Conservation (phyloP, 495 filamentous ascomycete genomes). For the Penicillium argentinense region DNA sequence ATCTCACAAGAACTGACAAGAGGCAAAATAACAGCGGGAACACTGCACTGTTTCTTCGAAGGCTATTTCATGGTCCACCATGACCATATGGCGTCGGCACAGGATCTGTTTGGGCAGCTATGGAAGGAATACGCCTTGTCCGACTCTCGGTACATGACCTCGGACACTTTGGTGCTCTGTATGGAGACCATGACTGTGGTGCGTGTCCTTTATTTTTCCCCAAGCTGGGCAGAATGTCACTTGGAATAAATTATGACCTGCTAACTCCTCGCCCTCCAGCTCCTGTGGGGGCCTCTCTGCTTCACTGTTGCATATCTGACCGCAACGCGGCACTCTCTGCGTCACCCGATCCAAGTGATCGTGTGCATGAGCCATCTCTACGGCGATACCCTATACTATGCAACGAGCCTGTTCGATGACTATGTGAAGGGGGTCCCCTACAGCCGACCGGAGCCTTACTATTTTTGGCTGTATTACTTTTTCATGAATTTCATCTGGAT, state of each 20-base stretch:
- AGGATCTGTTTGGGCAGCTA: conserved; percentile 71
- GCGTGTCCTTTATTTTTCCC: conserved; percentile 26
- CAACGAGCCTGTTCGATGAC: conserved; percentile 71
- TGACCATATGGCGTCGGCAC: conserved; percentile 53
- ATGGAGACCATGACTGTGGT: conserved; percentile 83
- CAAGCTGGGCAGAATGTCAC: too few relatives aligned
- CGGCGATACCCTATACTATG: conserved; percentile 82
- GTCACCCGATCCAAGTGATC: conserved; percentile 70
- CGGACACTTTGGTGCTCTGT: conserved; percentile 77
- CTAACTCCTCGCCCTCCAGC: conserved; percentile 33
- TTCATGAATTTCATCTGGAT: conserved; percentile 88
- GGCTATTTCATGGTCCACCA: conserved; percentile 78
- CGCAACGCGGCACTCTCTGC: conserved; percentile 54
- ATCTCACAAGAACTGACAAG: not conserved
- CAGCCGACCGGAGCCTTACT: conserved; percentile 73
- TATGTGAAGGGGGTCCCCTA: conserved; percentile 56
- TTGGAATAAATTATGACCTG: not conserved
- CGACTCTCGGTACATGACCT: conserved; percentile 79
- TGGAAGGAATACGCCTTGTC: conserved; percentile 90
- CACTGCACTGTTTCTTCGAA: conserved; percentile 78
- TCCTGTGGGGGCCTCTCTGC: conserved; percentile 80
- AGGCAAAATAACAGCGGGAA: conserved; percentile 48
- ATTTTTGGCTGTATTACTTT: conserved; percentile 88
- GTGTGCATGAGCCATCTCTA: conserved; percentile 82
- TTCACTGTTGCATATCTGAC: conserved; percentile 64